These are phyloP conservation scores for Cytospora piceicola DNA, from an alignment of 2,329 filamentous ascomycete genomes.

Conservation along the genomic window DNA sequence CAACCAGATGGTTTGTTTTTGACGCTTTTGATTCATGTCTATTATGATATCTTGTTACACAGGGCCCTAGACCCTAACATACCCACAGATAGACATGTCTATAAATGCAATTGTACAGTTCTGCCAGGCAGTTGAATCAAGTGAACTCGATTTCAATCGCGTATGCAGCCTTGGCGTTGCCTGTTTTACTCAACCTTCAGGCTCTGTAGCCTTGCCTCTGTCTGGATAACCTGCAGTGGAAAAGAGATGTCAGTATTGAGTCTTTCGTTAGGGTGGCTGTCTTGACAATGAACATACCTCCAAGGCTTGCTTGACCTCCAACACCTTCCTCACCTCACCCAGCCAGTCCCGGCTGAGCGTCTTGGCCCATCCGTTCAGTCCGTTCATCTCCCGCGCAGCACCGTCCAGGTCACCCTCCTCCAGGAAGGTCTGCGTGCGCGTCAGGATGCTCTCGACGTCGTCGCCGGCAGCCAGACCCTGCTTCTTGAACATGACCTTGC, in stretches of 20 bases:
- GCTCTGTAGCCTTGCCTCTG: conserved; percentile 87
- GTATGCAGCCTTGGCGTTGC: background rate
- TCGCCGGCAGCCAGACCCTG: conserved; percentile 79
- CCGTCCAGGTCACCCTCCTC: conserved; percentile 93
- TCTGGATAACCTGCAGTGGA: conserved; percentile 74
- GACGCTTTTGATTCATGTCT: conserved; percentile 25
- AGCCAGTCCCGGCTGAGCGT: conserved; percentile 94
- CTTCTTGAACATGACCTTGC: conserved; percentile 97
- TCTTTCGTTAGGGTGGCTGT: conserved; percentile 4
- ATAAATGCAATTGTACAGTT: conserved; percentile 20
- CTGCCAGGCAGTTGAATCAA: conserved; percentile 1
- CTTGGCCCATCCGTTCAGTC: conserved; percentile 90
- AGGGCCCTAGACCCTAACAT: conserved; percentile 9
- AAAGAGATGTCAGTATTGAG: conserved; percentile 34
- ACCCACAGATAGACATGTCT: conserved; percentile 11
- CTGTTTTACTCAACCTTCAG: conserved; percentile 72
- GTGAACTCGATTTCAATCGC: background rate
- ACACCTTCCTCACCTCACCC: conserved; percentile 82
- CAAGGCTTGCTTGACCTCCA: conserved; percentile 94
- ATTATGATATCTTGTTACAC: conserved; percentile 28
- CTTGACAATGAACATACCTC: conserved; percentile 67
- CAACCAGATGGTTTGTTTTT: background rate
- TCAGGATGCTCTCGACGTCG: conserved; percentile 92
- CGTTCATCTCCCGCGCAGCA: conserved; percentile 94
- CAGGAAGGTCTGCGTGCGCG: conserved; percentile 83